Percentiles rank a stretch among this genome's conserved stretches.
These are phyloP conservation scores for Termitomyces sp. DNA, from an alignment of 768 basidiomycete species.

Conservation along the genomic window DNA sequence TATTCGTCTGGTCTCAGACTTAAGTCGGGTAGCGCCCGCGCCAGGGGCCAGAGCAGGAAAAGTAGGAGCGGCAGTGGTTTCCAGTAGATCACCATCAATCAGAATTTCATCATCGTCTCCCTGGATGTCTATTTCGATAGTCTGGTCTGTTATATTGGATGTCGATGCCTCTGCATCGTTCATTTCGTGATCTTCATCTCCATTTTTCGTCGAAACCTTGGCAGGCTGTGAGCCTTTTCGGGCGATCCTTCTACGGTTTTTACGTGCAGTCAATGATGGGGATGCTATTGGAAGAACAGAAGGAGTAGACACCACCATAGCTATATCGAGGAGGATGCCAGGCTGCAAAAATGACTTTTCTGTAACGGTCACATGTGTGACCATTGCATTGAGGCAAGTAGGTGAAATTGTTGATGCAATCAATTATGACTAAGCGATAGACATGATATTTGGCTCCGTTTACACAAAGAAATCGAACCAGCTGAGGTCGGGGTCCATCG, in stretches of 20 bases:
- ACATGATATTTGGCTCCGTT: slow-evolving; percentile 22
- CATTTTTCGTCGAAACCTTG: slow-evolving; percentile 1
- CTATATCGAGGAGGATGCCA: slow-evolving; percentile 4
- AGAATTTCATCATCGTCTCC: slow-evolving; percentile 58
- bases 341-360: slow-evolving; percentile 6
- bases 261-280: slow-evolving; percentile 18
- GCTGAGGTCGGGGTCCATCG: slow-evolving; percentile 18
- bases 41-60: slow-evolving; percentile 68
- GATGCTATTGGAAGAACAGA: background rate
- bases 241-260: slow-evolving; percentile 34
- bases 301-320: slow-evolving; percentile 35
- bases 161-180: slow-evolving; percentile 13
- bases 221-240: slow-evolving; percentile 23
- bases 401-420: background rate
- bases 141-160: slow-evolving; percentile 12
- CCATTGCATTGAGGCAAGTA: background rate
- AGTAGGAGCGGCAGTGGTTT: slow-evolving; percentile 48
- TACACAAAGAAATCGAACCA: slow-evolving; percentile 33
- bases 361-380: slow-evolving; percentile 12
- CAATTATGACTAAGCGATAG: slow-evolving; percentile 14
- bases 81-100: slow-evolving; percentile 50
- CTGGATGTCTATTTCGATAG: slow-evolving; percentile 20
- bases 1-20: slow-evolving; percentile 84
- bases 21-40: slow-evolving; percentile 51
- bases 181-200: slow-evolving; percentile 19